Evolutionary conservation across 164 flowering plant genomes (phyloP).

Genomic region (Taxillus chinensis): DNA sequence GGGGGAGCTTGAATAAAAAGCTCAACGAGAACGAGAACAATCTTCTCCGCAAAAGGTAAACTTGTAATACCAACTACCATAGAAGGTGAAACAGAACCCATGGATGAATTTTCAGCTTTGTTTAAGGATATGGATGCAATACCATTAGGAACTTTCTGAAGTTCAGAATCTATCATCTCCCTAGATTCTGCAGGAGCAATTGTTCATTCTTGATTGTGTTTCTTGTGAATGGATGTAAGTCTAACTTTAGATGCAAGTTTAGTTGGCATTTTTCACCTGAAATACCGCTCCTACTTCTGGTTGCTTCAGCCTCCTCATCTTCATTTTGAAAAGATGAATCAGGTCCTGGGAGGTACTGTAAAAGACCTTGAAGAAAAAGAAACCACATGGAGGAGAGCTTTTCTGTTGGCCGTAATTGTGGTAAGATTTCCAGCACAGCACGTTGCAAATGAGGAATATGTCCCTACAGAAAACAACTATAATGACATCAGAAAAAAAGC

Average conservation of each 20-base stretch:
- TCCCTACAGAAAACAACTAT: conserved; percentile 40
- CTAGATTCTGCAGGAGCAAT: conserved; percentile 14
- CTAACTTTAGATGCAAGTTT: conserved; percentile 5
- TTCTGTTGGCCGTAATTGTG: conserved; percentile 57
- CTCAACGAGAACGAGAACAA: conserved; percentile 68
- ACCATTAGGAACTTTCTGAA: conserved; percentile 32
- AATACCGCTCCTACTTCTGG: conserved; percentile 16
- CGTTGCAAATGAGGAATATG: conserved; percentile 74
- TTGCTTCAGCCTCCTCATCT: conserved; percentile 26
- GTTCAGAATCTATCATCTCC: conserved; percentile 13
- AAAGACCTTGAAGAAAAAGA: conserved; percentile 43
- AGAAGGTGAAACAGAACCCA: conserved; percentile 14
- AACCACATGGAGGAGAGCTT: conserved; percentile 80
- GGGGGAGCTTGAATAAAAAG: conserved; percentile 60
- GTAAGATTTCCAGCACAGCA: conserved; percentile 63
- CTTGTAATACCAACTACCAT: conserved; percentile 18
- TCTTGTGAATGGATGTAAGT: conserved; percentile 5
- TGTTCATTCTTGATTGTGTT: background rate
- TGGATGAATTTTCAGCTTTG: conserved; percentile 17
- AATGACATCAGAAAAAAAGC: background rate
- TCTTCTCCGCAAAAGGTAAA: conserved; percentile 66
- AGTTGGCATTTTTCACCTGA: conserved; percentile 15
- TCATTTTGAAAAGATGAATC: conserved; percentile 25
- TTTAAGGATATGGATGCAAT: conserved; percentile 16
- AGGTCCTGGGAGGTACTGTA: conserved; percentile 64